A percentile compares a stretch with the other conserved stretches of the same genome.
phyloP scores from a whole-genome alignment of 2,329 filamentous ascomycete species.

The Fusarium circinatum region DNA sequence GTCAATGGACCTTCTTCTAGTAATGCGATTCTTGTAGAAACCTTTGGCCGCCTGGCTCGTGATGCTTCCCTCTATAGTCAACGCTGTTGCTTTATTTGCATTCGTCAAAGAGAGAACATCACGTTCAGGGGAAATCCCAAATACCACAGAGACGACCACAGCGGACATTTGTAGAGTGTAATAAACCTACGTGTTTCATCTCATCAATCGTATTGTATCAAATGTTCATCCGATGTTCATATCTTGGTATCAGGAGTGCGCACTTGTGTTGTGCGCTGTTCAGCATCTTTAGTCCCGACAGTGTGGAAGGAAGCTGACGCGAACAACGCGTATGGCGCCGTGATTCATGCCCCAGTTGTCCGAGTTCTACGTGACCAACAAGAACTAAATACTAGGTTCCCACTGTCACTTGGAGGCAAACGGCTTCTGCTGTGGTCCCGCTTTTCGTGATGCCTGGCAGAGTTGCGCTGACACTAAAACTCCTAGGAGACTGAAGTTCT shows the following conservation, averaged over 20 bases:
- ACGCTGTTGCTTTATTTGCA: no score
- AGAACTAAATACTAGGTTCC: background rate
- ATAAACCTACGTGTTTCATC: background rate
- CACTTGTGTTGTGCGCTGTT: background rate
- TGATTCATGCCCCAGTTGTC: background rate
- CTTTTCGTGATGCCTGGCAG: background rate
- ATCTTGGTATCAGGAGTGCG: no score
- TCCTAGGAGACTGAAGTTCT: background rate
- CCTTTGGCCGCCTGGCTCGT: no score
- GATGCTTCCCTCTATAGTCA: no score
- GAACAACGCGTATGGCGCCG: background rate
- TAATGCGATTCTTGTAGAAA: no score
- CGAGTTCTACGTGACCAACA: background rate
- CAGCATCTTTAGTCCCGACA: background rate
- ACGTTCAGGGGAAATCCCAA: no score
- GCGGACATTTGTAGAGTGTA: no score
- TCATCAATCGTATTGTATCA: fast-evolving
- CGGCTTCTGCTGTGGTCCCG: background rate
- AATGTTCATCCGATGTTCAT: background rate
- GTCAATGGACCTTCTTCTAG: no score
- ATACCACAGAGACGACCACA: fast-evolving
- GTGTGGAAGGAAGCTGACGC: background rate
- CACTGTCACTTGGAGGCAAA: background rate
- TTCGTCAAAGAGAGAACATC: no score
- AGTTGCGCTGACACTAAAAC: background rate